These are phyloP conservation scores for Ceratocystis cubensis DNA, from an alignment of 2,329 filamentous ascomycete species.

Conservation along the genomic window DNA sequence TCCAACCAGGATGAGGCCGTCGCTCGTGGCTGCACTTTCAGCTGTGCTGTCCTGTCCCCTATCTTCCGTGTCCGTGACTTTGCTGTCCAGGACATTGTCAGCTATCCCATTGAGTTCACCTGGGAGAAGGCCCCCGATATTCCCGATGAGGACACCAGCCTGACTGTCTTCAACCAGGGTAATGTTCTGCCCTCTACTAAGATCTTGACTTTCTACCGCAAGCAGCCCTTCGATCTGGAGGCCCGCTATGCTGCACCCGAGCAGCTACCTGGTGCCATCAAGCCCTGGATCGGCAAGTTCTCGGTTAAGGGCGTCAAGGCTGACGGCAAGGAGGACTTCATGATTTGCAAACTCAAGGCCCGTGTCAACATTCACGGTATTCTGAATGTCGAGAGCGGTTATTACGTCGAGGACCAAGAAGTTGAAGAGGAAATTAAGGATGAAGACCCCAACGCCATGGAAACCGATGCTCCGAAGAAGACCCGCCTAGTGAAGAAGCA, in stretches of 20 bases:
- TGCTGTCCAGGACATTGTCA: slow-evolving; percentile 90
- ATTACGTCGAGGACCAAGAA: slow-evolving; percentile 96
- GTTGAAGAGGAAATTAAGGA: slow-evolving; percentile 84
- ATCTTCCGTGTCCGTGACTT: slow-evolving; percentile 99
- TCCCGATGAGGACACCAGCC: slow-evolving; percentile 91
- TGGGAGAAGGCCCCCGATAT: slow-evolving; percentile 99
- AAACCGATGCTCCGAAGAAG: slow-evolving; percentile 47
- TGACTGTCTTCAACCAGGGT: slow-evolving; percentile 95
- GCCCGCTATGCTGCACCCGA: slow-evolving; percentile 85
- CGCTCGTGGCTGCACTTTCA: slow-evolving; percentile 90
- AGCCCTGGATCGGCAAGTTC: slow-evolving; percentile 94
- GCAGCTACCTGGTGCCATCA: slow-evolving; percentile 71
- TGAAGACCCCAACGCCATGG: slow-evolving; percentile 35
- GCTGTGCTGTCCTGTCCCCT: slow-evolving; percentile 91
- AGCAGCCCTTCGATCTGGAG: slow-evolving; percentile 93
- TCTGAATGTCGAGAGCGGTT: slow-evolving; percentile 89
- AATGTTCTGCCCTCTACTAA: slow-evolving; percentile 97
- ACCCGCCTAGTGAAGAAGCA: slow-evolving; percentile 99
- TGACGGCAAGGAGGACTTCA: slow-evolving; percentile 88
- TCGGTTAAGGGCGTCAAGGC: slow-evolving; percentile 96
- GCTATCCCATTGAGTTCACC: slow-evolving; percentile 95
- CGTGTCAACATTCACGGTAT: slow-evolving; percentile 93
- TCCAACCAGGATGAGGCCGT: slow-evolving; percentile 97
- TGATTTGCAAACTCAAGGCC: slow-evolving; percentile 99
- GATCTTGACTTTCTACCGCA: slow-evolving; percentile 98